Percentiles rank a stretch among this genome's conserved stretches.
phyloP scores from a whole-genome alignment of 2,329 filamentous ascomycete genomes.

The Claviceps citrina region DNA sequence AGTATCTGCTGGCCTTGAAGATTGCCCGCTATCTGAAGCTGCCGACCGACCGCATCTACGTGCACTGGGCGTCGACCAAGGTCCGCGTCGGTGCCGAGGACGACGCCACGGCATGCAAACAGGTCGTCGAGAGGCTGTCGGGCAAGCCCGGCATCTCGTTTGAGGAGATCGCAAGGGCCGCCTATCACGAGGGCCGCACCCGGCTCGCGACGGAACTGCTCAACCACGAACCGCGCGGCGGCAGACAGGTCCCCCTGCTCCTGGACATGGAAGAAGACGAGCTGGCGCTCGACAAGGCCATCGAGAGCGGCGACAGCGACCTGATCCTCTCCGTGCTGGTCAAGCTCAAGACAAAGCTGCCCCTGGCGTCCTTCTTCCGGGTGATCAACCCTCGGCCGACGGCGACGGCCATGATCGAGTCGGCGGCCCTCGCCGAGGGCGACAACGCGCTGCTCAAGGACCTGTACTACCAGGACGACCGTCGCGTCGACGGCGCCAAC shows the following conservation, averaged over 20 bases:
- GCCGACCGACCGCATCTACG: conserved; percentile 78
- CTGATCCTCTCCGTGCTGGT: conserved; percentile 80
- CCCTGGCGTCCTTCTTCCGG: conserved; percentile 82
- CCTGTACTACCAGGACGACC: conserved; percentile 92
- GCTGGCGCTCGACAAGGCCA: conserved; percentile 86
- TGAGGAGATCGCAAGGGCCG: conserved; percentile 79
- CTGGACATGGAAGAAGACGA: conserved; percentile 93
- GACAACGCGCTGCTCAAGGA: conserved; percentile 83
- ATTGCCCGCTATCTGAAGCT: conserved; percentile 78
- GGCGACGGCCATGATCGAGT: conserved; percentile 79
- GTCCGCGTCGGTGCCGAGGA: conserved; percentile 72
- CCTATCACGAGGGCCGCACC: conserved; percentile 82
- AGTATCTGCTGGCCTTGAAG: conserved; percentile 79
- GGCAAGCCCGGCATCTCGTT: conserved; percentile 91
- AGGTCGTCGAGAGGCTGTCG: conserved; percentile 73
- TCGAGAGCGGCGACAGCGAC: conserved; percentile 89
- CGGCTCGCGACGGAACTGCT: conserved; percentile 82
- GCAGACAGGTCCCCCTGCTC: conserved; percentile 87
- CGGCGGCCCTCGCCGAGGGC: conserved; percentile 51
- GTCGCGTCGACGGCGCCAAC: conserved; percentile 72
- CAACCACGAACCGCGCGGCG: conserved; percentile 84
- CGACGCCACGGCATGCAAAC: conserved; percentile 71
- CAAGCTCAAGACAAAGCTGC: conserved; percentile 77
- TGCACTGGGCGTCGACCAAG: conserved; percentile 93
- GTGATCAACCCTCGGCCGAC: conserved; percentile 73